Evolutionary conservation across 2,329 filamentous ascomycete genomes (phyloP).

Genomic region (Diaporthe destruens): DNA sequence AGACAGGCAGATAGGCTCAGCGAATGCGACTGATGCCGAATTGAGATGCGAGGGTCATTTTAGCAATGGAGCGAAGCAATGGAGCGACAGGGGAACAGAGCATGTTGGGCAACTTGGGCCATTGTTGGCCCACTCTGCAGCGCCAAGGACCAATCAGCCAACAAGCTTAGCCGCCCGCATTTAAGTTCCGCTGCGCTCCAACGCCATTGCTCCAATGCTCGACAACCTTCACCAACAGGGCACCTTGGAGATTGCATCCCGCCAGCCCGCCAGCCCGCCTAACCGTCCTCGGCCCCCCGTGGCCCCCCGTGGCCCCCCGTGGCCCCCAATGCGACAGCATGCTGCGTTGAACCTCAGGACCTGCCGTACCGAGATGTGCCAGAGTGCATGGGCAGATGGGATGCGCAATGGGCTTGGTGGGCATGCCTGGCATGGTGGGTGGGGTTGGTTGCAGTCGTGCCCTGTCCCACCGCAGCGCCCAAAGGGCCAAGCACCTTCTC

Average conservation of each 20-base stretch:
- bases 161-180: conserved; percentile 31
- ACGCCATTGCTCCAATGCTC: conserved; percentile 24
- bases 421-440: too few relatives aligned
- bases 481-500: conserved; percentile 21
- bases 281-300: conserved; percentile 22
- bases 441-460: conserved; percentile 23
- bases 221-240: conserved; percentile 10
- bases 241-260: conserved; percentile 30
- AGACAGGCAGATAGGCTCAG: neutral
- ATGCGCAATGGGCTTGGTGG: conserved; percentile 16
- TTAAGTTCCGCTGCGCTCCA: conserved; percentile 27
- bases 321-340: conserved; percentile 19
- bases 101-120: too few relatives aligned
- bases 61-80: neutral
- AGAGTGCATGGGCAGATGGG: conserved; percentile 19
- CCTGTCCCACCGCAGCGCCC: conserved; percentile 21
- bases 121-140: conserved; percentile 26
- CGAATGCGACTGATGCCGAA: conserved; percentile 14
- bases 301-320: conserved; percentile 11
- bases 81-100: conserved; percentile 16
- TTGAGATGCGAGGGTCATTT: conserved; percentile 13
- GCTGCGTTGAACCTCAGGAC: neutral
- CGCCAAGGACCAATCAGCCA: conserved; percentile 33
- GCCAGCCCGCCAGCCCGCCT: conserved; percentile 30
- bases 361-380: conserved; percentile 16